These are phyloP conservation scores for Cicer chorassanicum DNA, from an alignment of 306 rosid species.

Conservation along the genomic window DNA sequence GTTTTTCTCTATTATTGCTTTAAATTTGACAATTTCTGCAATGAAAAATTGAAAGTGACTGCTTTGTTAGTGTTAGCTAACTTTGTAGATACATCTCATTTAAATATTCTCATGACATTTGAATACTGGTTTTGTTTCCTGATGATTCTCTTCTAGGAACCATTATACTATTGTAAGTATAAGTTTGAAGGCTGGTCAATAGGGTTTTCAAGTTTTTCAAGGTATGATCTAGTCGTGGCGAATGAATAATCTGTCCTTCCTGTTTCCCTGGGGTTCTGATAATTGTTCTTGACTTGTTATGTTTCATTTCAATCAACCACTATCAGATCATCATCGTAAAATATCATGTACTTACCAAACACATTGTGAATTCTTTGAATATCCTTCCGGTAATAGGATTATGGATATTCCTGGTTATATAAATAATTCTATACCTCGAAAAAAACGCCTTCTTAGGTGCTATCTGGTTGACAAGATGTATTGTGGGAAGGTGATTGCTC, in stretches of 20 bases:
- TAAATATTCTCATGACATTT: constrained; percentile 27
- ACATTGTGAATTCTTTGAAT: neutral
- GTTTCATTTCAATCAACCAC: constrained; percentile 24
- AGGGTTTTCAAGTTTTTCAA: constrained; percentile 44
- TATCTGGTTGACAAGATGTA: constrained; percentile 25
- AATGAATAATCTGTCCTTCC: constrained; percentile 30
- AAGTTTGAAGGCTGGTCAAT: constrained; percentile 42
- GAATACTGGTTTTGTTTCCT: constrained; percentile 38
- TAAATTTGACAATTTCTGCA: neutral
- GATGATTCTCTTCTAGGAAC: constrained; percentile 43
- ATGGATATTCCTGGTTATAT: neutral
- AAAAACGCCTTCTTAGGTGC: neutral
- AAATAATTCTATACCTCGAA: neutral
- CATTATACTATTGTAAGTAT: constrained; percentile 36
- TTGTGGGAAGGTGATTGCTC: constrained; percentile 14
- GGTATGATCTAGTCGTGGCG: constrained; percentile 17
- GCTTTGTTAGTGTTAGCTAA: neutral
- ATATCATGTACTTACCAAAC: neutral
- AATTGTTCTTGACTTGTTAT: constrained; percentile 31
- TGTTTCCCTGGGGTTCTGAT: constrained; percentile 14
- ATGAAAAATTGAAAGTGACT: constrained; percentile 26
- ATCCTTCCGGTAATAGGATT: neutral
- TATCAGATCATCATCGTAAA: neutral
- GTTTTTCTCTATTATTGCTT: constrained; percentile 16
- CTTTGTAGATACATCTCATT: constrained; percentile 11